Evolutionary conservation across 2,329 filamentous ascomycete species (phyloP), one percentile per base, ranked within the genome.

Genomic region (Penicillium sp.): DNA sequence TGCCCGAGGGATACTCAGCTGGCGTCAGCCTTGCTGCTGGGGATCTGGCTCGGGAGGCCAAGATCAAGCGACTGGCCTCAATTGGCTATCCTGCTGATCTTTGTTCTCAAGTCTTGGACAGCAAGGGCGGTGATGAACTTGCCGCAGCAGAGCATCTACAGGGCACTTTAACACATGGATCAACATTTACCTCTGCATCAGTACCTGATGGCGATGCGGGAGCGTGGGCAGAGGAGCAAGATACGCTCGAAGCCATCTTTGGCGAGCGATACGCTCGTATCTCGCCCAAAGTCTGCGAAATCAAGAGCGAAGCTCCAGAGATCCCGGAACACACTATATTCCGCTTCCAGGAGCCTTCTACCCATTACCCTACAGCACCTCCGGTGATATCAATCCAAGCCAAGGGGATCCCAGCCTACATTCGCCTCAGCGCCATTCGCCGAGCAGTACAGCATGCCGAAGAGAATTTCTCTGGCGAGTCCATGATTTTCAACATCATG

Each of bases 1-100:
- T 99, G 38, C 94, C 94, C 0, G 92, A 95, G 72, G 89, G 86
- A 55, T 99, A 99, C 69, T 86, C 89, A 10, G 92, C 92, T 25
- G 94, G 94, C 20, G 86, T 97, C 24, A 90, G 87, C 40, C 86
- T 99, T 57, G 92, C 86, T 1, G 88, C 88, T 45, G 88, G 86
- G 6, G 88, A 96, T 67, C 71, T 96, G 54, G 89, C 85, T 67
- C 83, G 85, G 60, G 92, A 97, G 69, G 87, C 84, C 4, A 87
- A 88, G 50, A 84, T 96, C 61, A 91, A 94, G 68, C 81, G 92
- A 10, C 80, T 99, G 18, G 81, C 90, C 6, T 81, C 88, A 63
- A 86, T 88, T 22, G 94, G 94, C 1, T 99, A 97, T 71, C 87
- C 92, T 1, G 71, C 81, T 5, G 92, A 97, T 67, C 78, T 97